Conservation (phyloP, 306 rosid species). For the Ammopiptanthus mongolicus region DNA sequence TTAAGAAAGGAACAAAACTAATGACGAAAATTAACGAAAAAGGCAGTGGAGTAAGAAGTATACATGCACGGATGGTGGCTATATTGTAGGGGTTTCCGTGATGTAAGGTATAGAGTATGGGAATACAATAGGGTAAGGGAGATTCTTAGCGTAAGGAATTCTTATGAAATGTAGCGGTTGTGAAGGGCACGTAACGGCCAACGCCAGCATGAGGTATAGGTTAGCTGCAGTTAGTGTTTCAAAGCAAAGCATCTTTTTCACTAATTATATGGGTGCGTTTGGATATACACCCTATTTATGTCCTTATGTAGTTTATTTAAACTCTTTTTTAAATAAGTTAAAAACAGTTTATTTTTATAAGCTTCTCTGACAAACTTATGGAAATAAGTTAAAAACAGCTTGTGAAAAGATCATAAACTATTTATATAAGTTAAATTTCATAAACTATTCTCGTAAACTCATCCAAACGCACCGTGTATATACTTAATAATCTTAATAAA, state of each 20-base stretch:
- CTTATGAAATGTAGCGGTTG: constrained; percentile 34
- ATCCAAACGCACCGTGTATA: no score
- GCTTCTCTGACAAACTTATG: no score
- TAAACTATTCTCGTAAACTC: no score
- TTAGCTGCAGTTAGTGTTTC: constrained; percentile 28
- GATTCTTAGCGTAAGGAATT: constrained; percentile 69
- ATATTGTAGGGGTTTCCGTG: constrained; percentile 25
- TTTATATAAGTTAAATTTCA: no score
- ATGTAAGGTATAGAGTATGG: constrained; percentile 41
- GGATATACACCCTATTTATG: no score
- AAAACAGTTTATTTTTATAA: no score
- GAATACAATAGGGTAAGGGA: constrained; percentile 22
- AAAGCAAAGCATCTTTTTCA: constrained; percentile 55
- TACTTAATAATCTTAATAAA: not conserved
- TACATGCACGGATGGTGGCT: constrained; percentile 37
- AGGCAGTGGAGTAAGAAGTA: constrained; percentile 26
- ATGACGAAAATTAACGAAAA: not conserved
- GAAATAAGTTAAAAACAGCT: no score
- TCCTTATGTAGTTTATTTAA: no score
- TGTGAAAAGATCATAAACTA: no score
- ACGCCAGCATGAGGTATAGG: constrained; percentile 36
- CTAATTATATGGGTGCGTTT: no score
- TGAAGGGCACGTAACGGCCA: constrained; percentile 53
- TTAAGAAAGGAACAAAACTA: not conserved
- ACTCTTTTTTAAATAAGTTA: no score